Evolutionary conservation across 768 basidiomycete species (phyloP), one percentile per base, ranked within the genome.

Genomic region (Tricholoma furcatifolium): DNA sequence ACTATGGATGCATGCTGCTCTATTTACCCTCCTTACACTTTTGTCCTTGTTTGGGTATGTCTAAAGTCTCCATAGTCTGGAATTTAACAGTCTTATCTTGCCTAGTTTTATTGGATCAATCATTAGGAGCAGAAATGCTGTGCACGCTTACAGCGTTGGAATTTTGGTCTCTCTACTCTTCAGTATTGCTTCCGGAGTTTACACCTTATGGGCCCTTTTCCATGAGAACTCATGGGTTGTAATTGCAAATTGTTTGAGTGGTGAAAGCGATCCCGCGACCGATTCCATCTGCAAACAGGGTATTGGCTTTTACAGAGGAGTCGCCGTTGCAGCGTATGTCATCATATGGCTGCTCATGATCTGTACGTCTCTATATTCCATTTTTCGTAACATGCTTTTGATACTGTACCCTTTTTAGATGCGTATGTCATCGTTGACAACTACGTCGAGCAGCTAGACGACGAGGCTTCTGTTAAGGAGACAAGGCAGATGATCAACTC

Each of bases 271-370:
- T 54, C 55, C 61, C 2, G 44, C 63, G 32, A 67, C 68, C n/a
- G 57, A 60, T 43, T 68, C 74, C 17, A 59, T 71, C 2, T 83
- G 82, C 64, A 65, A 70, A 47, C 71, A 64, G 8, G 73, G 71
- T 12, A 67, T 78, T 54, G 69, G 70, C 15, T 56, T 78, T 38
- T 63, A 72, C 59, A 77, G 79, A 53, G 72, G 69, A 40, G 49
- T 79, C 12, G 61, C 73, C 46, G 67, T 83, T 36, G 74, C 67
- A 20, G 53, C 78, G 47, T 80, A 79, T 58, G 66, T 78, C 36
- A 21, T 82, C 17, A 72, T 76, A 50, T 83, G 82, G 81, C 60
- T 82, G 44, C 55, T 83, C 50, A 72, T 79, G 58, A 71, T 84
- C 40, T 83, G 83, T 84, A 55, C 47, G 81, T 76, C 36, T 17